Conservation (phyloP, 2,329 filamentous ascomycete genomes). For the Diaporthe sp. region DNA sequence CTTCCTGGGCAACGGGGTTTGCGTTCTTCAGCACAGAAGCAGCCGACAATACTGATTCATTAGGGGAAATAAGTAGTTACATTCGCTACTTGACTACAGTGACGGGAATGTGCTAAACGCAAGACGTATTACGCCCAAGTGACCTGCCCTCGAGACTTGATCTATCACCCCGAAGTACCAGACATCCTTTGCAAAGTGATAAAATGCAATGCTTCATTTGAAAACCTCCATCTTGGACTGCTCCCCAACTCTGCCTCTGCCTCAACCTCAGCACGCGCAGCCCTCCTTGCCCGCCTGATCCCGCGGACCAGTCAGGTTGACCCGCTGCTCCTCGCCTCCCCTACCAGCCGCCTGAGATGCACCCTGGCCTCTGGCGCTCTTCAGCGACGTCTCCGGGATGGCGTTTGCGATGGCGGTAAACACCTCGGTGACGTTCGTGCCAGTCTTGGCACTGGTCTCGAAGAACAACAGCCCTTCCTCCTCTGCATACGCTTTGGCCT, state of each 20-base stretch:
- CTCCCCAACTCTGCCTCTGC: not conserved
- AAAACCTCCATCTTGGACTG: slow-evolving; percentile 34
- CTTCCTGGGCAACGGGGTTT: not conserved
- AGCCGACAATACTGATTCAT: not conserved
- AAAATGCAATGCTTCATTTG: slow-evolving; percentile 38
- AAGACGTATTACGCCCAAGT: slow-evolving; percentile 38
- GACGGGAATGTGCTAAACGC: slow-evolving; percentile 21
- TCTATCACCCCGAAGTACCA: slow-evolving; percentile 12
- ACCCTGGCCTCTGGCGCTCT: slow-evolving; percentile 83
- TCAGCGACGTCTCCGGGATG: slow-evolving; percentile 96
- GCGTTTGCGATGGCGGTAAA: slow-evolving; percentile 99
- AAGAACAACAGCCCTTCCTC: slow-evolving; percentile 96
- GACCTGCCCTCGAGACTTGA: slow-evolving; percentile 36
- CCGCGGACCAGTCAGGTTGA: slow-evolving; percentile 82
- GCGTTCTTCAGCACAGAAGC: not conserved
- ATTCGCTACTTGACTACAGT: slow-evolving; percentile 37
- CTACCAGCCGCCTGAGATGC: slow-evolving; percentile 70
- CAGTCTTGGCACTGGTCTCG: slow-evolving; percentile 97
- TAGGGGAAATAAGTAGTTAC: slow-evolving; percentile 27
- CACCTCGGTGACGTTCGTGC: slow-evolving; percentile 92
- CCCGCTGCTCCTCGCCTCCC: slow-evolving; percentile 77
- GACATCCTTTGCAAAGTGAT: slow-evolving; percentile 1
- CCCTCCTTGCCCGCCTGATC: slow-evolving; percentile 87
- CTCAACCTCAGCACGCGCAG: slow-evolving; percentile 79
- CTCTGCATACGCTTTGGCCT: slow-evolving; percentile 93